These are phyloP conservation scores for Polygonum maritimum DNA, from an alignment of 148 eudicot species.

Conservation along the genomic window DNA sequence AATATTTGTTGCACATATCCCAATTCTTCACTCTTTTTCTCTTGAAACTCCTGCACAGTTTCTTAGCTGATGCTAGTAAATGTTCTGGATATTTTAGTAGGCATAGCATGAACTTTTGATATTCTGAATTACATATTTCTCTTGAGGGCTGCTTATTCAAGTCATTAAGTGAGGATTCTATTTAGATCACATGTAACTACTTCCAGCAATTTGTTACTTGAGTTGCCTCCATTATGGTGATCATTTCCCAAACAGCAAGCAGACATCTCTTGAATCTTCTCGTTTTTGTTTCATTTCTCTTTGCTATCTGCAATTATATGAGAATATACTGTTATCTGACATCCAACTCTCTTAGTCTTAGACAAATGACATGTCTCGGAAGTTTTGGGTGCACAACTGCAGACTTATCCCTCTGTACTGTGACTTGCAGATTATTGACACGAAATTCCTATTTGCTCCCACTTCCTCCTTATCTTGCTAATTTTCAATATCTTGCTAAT, in stretches of 20 bases:
- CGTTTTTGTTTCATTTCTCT: neutral
- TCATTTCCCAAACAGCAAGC: neutral
- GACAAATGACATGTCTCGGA: neutral
- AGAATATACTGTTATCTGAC: neutral
- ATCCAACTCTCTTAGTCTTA: neutral
- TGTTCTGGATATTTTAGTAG: neutral
- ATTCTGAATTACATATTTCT: neutral
- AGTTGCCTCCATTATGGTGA: neutral
- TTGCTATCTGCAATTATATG: neutral
- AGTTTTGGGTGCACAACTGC: neutral
- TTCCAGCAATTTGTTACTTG: neutral
- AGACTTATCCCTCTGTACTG: neutral
- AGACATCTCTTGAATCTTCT: neutral
- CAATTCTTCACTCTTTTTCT: neutral
- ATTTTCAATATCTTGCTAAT: neutral
- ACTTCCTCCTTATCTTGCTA: no score
- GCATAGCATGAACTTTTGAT: neutral
- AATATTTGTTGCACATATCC: neutral
- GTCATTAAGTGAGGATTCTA: neutral
- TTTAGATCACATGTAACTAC: neutral
- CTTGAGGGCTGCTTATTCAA: neutral
- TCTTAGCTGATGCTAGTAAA: neutral
- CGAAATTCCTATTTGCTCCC: neutral
- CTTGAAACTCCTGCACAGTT: neutral
- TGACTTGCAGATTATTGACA: neutral